These are phyloP conservation scores for Plasmodium billcollinsi DNA, from an alignment of 169 alveolate species.

Conservation along the genomic window DNA sequence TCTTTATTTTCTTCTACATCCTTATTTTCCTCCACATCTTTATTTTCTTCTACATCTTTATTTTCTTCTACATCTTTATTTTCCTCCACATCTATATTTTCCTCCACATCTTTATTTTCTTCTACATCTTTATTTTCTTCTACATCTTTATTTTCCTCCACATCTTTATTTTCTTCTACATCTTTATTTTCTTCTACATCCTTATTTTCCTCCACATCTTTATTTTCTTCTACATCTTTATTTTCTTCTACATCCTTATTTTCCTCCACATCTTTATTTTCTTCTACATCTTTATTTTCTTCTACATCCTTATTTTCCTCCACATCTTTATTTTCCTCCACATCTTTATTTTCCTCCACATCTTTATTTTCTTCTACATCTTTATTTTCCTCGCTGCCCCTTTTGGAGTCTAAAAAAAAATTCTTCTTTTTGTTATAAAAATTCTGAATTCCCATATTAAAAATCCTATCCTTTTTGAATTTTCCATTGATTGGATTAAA, in stretches of 20 bases:
- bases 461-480: neutral
- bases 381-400: neutral
- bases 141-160: too few relatives aligned
- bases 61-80: neutral
- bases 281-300: too few relatives aligned
- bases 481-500: neutral
- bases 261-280: too few relatives aligned
- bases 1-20: neutral
- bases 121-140: too few relatives aligned
- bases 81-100: neutral
- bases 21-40: neutral
- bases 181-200: neutral
- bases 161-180: neutral
- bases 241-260: neutral
- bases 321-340: neutral
- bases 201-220: neutral
- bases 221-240: neutral
- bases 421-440: neutral
- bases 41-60: neutral
- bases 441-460: conserved; percentile 12
- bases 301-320: neutral
- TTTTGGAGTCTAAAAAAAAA: neutral
- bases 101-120: neutral
- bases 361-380: neutral
- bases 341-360: neutral